Conservation (phyloP, 495 filamentous ascomycete species). For the Stereocaulon alpinum region DNA sequence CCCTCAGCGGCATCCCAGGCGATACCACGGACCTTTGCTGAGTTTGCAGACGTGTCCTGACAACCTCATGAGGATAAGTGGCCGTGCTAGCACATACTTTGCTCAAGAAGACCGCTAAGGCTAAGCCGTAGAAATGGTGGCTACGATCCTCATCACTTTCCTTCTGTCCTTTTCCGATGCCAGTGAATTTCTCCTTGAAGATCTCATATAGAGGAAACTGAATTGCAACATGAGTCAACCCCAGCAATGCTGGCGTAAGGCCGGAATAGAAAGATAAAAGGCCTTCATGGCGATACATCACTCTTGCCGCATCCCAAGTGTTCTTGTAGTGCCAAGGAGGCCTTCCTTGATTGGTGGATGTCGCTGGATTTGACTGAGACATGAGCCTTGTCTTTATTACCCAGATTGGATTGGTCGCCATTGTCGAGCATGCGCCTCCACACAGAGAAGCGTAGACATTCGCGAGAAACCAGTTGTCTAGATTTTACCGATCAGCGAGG, state of each 20-base stretch:
- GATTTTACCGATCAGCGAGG: slow-evolving; percentile 5
- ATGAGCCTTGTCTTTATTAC: slow-evolving; percentile 97
- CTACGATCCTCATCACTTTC: slow-evolving; percentile 44
- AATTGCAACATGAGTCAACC: slow-evolving; percentile 90
- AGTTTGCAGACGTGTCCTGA: slow-evolving; percentile 56
- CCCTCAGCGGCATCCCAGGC: slow-evolving; percentile 29
- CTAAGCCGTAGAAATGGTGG: slow-evolving; percentile 62
- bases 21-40: slow-evolving; percentile 71
- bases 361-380: slow-evolving; percentile 60
- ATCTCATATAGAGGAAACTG: slow-evolving; percentile 96
- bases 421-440: slow-evolving; percentile 83
- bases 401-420: slow-evolving; percentile 99
- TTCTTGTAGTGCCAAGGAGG: slow-evolving; percentile 82
- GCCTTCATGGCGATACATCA: slow-evolving; percentile 90
- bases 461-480: slow-evolving; percentile 50
- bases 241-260: slow-evolving; percentile 81
- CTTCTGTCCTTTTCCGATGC: slow-evolving; percentile 63
- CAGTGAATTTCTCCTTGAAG: slow-evolving; percentile 83
- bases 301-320: slow-evolving; percentile 79
- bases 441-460: slow-evolving; percentile 70
- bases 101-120: slow-evolving; percentile 82
- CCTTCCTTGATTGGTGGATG: slow-evolving; percentile 43
- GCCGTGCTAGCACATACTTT: slow-evolving; percentile 91
- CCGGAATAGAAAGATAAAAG: slow-evolving; percentile 90
- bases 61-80: slow-evolving; percentile 94